Evolutionary conservation across 176 grass and related monocot genomes (phyloP).

Genomic region (Themeda triandra): DNA sequence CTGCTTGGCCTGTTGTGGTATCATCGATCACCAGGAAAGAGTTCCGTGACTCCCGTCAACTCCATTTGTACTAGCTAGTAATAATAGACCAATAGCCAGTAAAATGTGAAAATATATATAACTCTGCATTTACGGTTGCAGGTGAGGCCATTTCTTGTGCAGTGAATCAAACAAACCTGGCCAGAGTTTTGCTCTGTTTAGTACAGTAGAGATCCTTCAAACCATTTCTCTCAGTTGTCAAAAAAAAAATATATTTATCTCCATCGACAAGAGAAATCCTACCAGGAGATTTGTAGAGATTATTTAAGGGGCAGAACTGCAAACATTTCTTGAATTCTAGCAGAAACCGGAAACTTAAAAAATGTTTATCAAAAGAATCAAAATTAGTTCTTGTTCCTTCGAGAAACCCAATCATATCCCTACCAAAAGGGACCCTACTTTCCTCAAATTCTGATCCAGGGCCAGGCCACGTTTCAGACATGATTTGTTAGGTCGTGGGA

Average conservation of each 20-base stretch:
- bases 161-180: not conserved
- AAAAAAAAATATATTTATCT: no score
- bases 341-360: not conserved
- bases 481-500: not conserved
- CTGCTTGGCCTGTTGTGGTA: slow-evolving; percentile 24
- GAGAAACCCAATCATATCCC: not conserved
- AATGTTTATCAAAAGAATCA: not conserved
- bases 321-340: not conserved
- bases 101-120: not conserved
- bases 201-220: not conserved
- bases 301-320: not conserved
- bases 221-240: not conserved
- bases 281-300: not conserved
- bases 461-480: not conserved
- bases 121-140: not conserved
- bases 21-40: slow-evolving; percentile 15
- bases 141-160: not conserved
- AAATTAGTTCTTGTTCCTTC: not conserved
- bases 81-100: not conserved
- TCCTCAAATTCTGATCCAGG: not conserved
- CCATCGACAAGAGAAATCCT: not conserved
- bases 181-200: not conserved
- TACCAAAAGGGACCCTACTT: not conserved
- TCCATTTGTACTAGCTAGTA: not conserved
- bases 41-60: not conserved